Conservation (phyloP, 345 rosid genomes). For the Lumnitzera littorea region DNA sequence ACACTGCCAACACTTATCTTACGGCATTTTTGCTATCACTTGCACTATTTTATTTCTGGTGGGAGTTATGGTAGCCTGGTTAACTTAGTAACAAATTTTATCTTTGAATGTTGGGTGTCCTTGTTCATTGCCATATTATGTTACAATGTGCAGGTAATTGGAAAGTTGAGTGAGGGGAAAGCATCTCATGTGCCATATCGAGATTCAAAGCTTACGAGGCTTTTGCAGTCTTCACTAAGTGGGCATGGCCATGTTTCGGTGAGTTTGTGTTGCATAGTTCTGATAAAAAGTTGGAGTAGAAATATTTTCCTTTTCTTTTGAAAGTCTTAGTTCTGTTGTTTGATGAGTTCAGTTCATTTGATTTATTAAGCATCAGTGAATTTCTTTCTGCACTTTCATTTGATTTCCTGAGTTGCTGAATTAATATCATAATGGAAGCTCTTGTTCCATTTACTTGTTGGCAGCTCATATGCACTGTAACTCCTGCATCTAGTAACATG, state of each 20-base stretch:
- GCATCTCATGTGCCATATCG: conserved; percentile 99
- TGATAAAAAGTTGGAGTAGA: neutral
- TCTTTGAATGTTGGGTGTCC: neutral
- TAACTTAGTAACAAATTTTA: neutral
- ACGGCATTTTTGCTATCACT: no score
- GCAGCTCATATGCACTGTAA: conserved; percentile 97
- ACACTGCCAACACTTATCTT: no score
- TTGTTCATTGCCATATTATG: conserved; percentile 2
- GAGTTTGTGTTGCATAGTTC: conserved; percentile 25
- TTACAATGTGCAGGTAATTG: conserved; percentile 68
- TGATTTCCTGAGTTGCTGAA: no score
- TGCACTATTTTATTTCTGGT: no score
- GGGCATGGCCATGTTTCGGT: conserved; percentile 99
- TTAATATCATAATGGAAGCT: neutral
- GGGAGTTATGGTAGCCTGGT: no score
- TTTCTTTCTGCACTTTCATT: no score
- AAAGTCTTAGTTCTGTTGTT: neutral
- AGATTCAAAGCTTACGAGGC: conserved; percentile 98
- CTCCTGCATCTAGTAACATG: conserved; percentile 95
- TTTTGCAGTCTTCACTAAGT: conserved; percentile 91
- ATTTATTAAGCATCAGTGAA: no score
- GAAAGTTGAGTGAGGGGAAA: conserved; percentile 97
- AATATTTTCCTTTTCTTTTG: neutral
- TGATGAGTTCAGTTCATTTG: no score
- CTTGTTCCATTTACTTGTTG: conserved; percentile 1